These are phyloP conservation scores for Didymella glomerata DNA, from an alignment of 2,329 filamentous ascomycete genomes.

Conservation along the genomic window DNA sequence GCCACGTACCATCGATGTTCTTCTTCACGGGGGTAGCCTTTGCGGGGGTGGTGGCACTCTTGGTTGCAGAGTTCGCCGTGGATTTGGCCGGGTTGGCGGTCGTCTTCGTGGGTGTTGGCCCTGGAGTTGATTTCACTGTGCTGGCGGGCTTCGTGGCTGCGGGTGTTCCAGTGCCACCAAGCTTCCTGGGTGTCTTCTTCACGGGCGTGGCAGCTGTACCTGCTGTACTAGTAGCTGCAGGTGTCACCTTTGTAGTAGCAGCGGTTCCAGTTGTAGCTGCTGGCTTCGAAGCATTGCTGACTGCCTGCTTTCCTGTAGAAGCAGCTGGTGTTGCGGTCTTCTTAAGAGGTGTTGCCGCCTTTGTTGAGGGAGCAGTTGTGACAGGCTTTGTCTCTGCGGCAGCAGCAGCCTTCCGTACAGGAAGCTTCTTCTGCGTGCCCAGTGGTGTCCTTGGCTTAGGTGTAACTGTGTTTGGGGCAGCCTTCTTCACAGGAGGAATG, in stretches of 20 bases:
- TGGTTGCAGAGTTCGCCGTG: constrained; percentile 7
- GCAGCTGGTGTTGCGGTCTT: constrained; percentile 29
- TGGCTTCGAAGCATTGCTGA: constrained; percentile 30
- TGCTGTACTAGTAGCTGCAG: constrained; percentile 4
- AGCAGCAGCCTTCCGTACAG: constrained; percentile 15
- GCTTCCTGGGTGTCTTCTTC: constrained; percentile 13
- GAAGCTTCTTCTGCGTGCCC: constrained; percentile 35
- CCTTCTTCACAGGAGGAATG: constrained; percentile 28
- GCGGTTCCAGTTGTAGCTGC: constrained; percentile 11
- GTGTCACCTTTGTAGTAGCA: constrained; percentile 10
- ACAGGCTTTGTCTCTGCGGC: constrained; percentile 23
- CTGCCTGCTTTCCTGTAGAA: constrained; percentile 26
- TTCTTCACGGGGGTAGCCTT: constrained; percentile 33
- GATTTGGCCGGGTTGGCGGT: constrained; percentile 16
- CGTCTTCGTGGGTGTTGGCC: constrained; percentile 24
- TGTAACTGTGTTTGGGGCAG: constrained; percentile 15
- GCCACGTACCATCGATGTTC: constrained; percentile 39
- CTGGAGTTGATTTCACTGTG: constrained; percentile 15
- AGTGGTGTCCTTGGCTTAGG: constrained; percentile 31
- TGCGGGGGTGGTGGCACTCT: constrained; percentile 17
- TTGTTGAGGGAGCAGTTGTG: constrained; percentile 27
- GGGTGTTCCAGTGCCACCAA: constrained; percentile 12
- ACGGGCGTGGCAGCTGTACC: constrained; percentile 5
- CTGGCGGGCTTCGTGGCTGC: constrained; percentile 24
- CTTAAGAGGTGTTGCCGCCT: constrained; percentile 34